Conservation (phyloP, 192 early-diverging fungal genomes). For the Gamsiella multidivaricata region DNA sequence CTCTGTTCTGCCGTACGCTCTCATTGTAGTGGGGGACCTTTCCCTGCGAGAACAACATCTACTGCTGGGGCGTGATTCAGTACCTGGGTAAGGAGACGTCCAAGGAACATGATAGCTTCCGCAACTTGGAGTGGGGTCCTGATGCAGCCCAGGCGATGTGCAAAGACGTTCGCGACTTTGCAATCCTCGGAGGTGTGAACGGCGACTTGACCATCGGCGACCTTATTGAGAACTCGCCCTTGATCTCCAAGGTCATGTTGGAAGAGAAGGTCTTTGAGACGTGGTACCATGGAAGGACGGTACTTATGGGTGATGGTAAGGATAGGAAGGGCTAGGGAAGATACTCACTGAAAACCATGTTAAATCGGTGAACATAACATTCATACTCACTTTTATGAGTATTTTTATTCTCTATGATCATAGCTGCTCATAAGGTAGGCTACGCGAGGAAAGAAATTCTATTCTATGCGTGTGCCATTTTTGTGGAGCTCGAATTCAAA, state of each 20-base stretch:
- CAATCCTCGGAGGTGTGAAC: constrained; percentile 4
- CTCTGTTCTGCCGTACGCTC: too few relatives aligned
- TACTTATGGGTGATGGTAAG: constrained; percentile 43
- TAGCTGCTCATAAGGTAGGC: constrained; percentile 1
- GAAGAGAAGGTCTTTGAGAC: constrained; percentile 47
- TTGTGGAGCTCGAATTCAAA: too few relatives aligned
- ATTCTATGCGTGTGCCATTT: background rate
- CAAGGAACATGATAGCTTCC: background rate
- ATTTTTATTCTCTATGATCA: background rate
- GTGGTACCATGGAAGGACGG: too few relatives aligned
- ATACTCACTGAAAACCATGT: too few relatives aligned
- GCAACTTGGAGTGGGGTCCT: constrained; percentile 5
- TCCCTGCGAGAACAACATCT: background rate
- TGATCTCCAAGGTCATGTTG: constrained; percentile 30
- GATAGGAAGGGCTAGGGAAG: too few relatives aligned
- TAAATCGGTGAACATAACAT: too few relatives aligned
- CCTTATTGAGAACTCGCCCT: constrained; percentile 22
- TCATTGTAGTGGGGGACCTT: constrained; percentile 17
- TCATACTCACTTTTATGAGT: background rate
- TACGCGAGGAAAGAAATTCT: background rate
- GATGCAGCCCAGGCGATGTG: constrained; percentile 17
- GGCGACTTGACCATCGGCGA: background rate
- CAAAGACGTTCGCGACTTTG: constrained; percentile 19
- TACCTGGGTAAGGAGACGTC: background rate
- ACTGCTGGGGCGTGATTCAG: constrained; percentile 6